Conservation (phyloP, 2,329 filamentous ascomycete genomes). For the Eurotiales sp. region DNA sequence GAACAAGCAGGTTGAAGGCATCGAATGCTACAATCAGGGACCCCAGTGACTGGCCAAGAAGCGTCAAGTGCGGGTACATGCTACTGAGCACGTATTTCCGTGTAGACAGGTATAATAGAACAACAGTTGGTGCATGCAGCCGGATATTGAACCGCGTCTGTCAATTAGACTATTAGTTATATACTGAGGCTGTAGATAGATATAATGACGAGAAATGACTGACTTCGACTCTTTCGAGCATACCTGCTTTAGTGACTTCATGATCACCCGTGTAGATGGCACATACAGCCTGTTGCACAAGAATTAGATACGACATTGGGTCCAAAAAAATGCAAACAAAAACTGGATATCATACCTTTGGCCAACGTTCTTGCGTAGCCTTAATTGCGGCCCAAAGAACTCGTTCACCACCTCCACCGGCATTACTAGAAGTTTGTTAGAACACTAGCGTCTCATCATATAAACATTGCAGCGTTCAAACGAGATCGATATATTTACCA, state of each 20-base stretch:
- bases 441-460: too few relatives aligned
- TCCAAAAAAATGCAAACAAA: too few relatives aligned
- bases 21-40: constrained; percentile 86
- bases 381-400: constrained; percentile 95
- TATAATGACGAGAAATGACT: constrained; percentile 14
- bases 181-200: background rate
- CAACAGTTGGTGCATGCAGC: constrained; percentile 75
- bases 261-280: constrained; percentile 95
- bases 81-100: constrained; percentile 80
- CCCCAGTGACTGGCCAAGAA: constrained; percentile 89
- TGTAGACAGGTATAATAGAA: constrained; percentile 87
- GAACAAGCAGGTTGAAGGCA: constrained; percentile 84
- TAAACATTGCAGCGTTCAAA: too few relatives aligned
- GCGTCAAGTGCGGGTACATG: constrained; percentile 87
- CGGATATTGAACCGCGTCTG: constrained; percentile 88
- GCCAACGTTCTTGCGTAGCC: constrained; percentile 84
- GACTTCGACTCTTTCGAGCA: constrained; percentile 73
- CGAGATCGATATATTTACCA: constrained; percentile 56
- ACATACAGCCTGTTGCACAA: constrained; percentile 61
- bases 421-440: constrained; percentile 62
- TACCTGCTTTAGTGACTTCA: constrained; percentile 74
- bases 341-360: constrained; percentile 56
- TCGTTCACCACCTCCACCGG: constrained; percentile 89
- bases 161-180: background rate
- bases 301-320: background rate